Base-by-base conservation (phyloP, 1,284 basidiomycete species). In the Pseudozyma pruni region DNA sequence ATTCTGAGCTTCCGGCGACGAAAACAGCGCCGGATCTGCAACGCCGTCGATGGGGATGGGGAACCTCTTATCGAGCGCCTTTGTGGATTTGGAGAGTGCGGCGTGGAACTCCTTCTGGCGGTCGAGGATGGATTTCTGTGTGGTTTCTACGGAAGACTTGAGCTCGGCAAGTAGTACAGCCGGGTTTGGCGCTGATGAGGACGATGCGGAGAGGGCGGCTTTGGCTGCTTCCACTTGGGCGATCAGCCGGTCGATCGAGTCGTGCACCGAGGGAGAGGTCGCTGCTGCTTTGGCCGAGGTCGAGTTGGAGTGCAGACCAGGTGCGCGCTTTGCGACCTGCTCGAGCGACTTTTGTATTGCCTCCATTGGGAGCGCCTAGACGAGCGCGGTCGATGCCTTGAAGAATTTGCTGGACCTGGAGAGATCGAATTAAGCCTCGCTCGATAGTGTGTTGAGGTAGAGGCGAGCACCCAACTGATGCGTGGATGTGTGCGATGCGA, bases 51-150 rank as follows among this genome's bases (percentile, higher is more conserved):
- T 54, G 10, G 72, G 44, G 10, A 57, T 66, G n/a, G 77, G 61
- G 31, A 80, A 79, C 48, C 72, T 75, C 11, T 68, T 68, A 22
- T 81, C 78, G 32, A 80, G 62, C 13, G 75, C 67, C 39, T 78
- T 76, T 17, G 68, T 62, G 2, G 78, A 48, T 33, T 77, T 78
- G 40, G 56, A 53, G 2, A 81, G 60, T 1, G 72, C 74, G 1
- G 56, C 62, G 42, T 81, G 72, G 37, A 71, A 72, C 44, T 79
- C 75, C 34, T 72, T 71, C 19, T 81, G 76, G 14, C 70, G 58
- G 5, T 75, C 76, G 13, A 66, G 58, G 39, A 81, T 59, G n/a
- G 45, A 53, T 27, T 71, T 69, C 20, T 72, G 68, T 10, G 71
- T 46, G 7, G 42, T n/a, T 6, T 75, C 57, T 27, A 79, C 53